Conservation (phyloP, 306 rosid species). For the Vigna nakashimae region DNA sequence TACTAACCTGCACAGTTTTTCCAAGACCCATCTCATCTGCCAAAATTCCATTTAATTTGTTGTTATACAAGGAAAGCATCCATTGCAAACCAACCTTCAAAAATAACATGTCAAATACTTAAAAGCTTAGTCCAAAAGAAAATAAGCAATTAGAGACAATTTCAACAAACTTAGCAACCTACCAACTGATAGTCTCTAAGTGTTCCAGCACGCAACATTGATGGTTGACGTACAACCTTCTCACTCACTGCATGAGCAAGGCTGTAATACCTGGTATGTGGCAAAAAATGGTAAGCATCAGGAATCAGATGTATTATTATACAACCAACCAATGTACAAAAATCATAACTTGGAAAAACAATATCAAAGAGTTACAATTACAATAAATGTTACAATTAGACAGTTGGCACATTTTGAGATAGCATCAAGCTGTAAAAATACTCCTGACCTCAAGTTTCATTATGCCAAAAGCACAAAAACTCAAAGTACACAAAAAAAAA, state of each 20-base stretch:
- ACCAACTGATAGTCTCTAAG: slow-evolving; percentile 99
- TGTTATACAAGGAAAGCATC: slow-evolving; percentile 99
- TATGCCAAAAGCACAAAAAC: slow-evolving; percentile 36
- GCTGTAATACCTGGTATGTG: slow-evolving; percentile 77
- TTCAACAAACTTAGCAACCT: slow-evolving; percentile 52
- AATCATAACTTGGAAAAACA: slow-evolving; percentile 31
- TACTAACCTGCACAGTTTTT: slow-evolving; percentile 92
- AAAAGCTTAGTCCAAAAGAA: slow-evolving; percentile 31
- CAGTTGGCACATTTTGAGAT: slow-evolving; percentile 27
- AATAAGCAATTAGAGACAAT: slow-evolving; percentile 29
- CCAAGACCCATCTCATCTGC: slow-evolving; percentile 99
- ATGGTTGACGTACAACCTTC: slow-evolving; percentile 84
- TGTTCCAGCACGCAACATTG: slow-evolving; percentile 91
- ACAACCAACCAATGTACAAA: slow-evolving; percentile 28
- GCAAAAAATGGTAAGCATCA: slow-evolving; percentile 33
- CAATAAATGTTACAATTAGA: neutral
- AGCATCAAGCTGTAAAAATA: neutral
- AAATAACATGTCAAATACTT: slow-evolving; percentile 33
- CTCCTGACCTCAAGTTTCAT: slow-evolving; percentile 9
- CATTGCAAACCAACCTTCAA: slow-evolving; percentile 96
- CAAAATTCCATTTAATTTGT: slow-evolving; percentile 94
- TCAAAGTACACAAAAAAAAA: slow-evolving; percentile 22
- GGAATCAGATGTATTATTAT: slow-evolving; percentile 34
- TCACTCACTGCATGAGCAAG: slow-evolving; percentile 99
- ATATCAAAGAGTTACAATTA: neutral